Percentiles rank a stretch among this genome's conserved stretches.
phyloP scores from a whole-genome alignment of 2,329 filamentous ascomycete species.

The Trichophyton equinum region DNA sequence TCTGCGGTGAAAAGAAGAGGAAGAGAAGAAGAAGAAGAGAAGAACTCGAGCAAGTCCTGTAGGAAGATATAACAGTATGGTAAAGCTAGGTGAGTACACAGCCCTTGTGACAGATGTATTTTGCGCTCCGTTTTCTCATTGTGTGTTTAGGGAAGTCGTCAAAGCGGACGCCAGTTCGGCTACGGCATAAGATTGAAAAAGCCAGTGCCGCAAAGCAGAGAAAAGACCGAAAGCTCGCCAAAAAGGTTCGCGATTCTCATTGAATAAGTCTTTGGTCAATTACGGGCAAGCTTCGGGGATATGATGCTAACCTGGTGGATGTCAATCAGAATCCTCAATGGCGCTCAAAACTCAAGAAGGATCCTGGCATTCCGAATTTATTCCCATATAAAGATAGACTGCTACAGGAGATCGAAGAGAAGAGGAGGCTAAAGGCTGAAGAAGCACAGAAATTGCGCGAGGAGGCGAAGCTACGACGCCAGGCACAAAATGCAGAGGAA shows the following conservation, averaged over 20 bases:
- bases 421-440: conserved; percentile 65
- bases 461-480: conserved; percentile 41
- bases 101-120: not conserved
- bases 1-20: not conserved
- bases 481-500: conserved; percentile 26
- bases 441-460: conserved; percentile 60
- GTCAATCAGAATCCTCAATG: conserved; percentile 69
- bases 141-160: conserved; percentile 66
- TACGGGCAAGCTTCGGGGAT: not conserved
- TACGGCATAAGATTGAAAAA: conserved; percentile 95
- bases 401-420: conserved; percentile 87
- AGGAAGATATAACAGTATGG: conserved; percentile 23
- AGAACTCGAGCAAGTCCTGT: not conserved
- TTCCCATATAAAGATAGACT: conserved; percentile 98
- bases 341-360: conserved; percentile 90
- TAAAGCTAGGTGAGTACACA: conserved; percentile 27
- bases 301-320: not conserved
- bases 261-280: not conserved
- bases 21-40: not conserved
- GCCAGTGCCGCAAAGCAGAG: conserved; percentile 78
- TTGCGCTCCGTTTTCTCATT: not conserved
- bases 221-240: conserved; percentile 76
- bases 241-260: conserved; percentile 49
- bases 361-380: conserved; percentile 90
- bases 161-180: conserved; percentile 77